These are phyloP conservation scores for Coemansia umbellata DNA, from an alignment of 192 early-diverging fungal species.

Conservation along the genomic window DNA sequence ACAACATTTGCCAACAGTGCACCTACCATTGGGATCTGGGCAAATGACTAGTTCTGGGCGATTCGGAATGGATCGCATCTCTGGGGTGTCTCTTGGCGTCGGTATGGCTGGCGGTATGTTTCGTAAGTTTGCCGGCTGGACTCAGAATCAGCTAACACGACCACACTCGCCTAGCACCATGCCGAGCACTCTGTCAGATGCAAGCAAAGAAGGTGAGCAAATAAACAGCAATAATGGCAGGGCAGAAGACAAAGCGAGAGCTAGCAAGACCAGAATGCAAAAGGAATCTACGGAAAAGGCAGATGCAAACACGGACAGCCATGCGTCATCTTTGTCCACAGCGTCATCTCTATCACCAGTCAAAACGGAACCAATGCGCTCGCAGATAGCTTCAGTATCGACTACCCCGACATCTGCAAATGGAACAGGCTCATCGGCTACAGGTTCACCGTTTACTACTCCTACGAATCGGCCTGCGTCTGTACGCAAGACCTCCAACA, in stretches of 20 bases:
- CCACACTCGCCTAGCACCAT: conserved; percentile 14
- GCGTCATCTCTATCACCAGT: conserved; percentile 32
- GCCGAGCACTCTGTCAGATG: neutral
- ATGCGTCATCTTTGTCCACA: conserved; percentile 22
- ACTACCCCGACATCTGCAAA: conserved; percentile 13
- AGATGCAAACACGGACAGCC: conserved; percentile 6
- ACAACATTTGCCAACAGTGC: no score
- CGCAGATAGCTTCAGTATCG: conserved; percentile 21
- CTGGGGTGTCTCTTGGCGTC: conserved; percentile 14
- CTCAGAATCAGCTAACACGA: conserved; percentile 12
- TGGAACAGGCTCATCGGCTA: neutral
- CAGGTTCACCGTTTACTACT: conserved; percentile 8
- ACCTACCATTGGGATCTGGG: no score
- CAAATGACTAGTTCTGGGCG: no score
- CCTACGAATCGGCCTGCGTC: conserved; percentile 18
- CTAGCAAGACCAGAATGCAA: no score
- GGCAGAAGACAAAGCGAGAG: neutral
- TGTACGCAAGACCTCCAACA: conserved; percentile 14
- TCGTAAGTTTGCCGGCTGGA: conserved; percentile 32
- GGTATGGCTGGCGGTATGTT: conserved; percentile 33
- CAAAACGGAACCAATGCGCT: conserved; percentile 41
- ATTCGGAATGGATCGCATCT: no score
- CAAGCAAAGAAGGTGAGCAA: neutral
- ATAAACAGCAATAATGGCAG: neutral
- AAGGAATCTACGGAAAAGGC: no score